Evolutionary conservation across 441 rosid genomes (phyloP).

Genomic region (Eruca vesicaria): DNA sequence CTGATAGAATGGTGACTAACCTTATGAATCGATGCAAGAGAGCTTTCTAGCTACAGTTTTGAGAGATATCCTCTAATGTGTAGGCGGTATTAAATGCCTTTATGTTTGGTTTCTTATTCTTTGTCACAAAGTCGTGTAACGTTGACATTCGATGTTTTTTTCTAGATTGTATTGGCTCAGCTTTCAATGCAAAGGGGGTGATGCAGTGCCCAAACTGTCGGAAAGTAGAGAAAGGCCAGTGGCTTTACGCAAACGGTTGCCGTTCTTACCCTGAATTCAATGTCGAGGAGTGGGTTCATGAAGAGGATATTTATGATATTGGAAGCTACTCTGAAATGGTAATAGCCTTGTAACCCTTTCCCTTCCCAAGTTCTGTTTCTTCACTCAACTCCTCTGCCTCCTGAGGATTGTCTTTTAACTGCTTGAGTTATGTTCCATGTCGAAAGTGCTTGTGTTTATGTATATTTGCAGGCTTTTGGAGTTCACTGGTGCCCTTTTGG

Average conservation of each 20-base stretch:
- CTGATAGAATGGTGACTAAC: no score
- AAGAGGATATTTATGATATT: constrained; percentile 86
- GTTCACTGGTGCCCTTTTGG: constrained; percentile 97
- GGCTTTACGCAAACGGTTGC: constrained; percentile 89
- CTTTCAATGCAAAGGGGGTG: constrained; percentile 90
- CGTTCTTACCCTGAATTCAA: constrained; percentile 77
- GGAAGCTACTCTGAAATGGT: constrained; percentile 82
- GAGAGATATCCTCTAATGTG: no score
- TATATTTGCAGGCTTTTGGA: constrained; percentile 76
- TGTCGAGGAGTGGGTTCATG: constrained; percentile 90
- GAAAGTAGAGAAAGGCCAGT: constrained; percentile 94
- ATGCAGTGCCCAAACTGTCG: constrained; percentile 99
- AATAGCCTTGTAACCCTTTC: not conserved
- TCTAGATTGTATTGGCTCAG: constrained; percentile 96
- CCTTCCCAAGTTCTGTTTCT: not conserved
- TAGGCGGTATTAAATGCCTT: not conserved
- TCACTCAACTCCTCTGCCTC: not conserved
- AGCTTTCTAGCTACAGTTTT: no score
- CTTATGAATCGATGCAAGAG: no score
- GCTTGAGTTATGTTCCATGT: not conserved
- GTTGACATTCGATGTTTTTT: constrained; percentile 1
- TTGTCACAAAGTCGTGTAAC: constrained; percentile 1
- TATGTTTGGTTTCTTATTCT: not conserved
- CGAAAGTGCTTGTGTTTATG: constrained; percentile 12
- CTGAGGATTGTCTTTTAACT: not conserved